Percentiles rank a stretch among this genome's conserved stretches.
Conservation (phyloP, 164 flowering plant genomes). For the Sextonia rubra region DNA sequence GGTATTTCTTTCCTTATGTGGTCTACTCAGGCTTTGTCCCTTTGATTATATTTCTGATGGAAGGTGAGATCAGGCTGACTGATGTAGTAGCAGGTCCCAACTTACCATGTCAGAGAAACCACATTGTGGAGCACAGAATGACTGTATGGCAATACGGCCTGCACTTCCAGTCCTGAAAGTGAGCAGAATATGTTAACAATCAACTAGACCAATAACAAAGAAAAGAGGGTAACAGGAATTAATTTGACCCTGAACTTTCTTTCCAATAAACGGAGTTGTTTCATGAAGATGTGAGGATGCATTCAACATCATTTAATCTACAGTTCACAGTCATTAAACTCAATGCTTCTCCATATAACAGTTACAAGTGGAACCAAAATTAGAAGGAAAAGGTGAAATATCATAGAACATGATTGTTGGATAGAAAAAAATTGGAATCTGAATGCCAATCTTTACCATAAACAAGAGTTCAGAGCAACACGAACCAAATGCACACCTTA, state of each 20-base stretch:
- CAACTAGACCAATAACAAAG: not conserved
- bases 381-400: not conserved
- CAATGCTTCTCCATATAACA: not conserved
- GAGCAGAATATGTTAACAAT: not conserved
- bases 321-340: not conserved
- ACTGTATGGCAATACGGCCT: conserved; percentile 88
- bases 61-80: conserved; percentile 1
- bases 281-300: not conserved
- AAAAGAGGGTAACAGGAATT: not conserved
- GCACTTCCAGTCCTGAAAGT: conserved; percentile 41
- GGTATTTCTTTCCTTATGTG: not conserved
- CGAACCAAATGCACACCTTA: too few relatives aligned
- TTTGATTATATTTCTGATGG: not conserved
- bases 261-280: not conserved
- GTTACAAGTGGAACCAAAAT: not conserved
- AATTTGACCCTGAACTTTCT: not conserved
- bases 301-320: not conserved
- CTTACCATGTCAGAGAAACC: conserved; percentile 59
- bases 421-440: not conserved
- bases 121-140: conserved; percentile 89
- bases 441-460: not conserved
- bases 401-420: not conserved
- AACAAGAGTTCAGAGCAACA: too few relatives aligned
- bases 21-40: not conserved
- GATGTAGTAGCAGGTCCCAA: conserved; percentile 3